Evolutionary conservation across 495 filamentous ascomycete genomes (phyloP), one percentile per base, ranked within the genome.

Genomic region (Hypoxylon fuscum): DNA sequence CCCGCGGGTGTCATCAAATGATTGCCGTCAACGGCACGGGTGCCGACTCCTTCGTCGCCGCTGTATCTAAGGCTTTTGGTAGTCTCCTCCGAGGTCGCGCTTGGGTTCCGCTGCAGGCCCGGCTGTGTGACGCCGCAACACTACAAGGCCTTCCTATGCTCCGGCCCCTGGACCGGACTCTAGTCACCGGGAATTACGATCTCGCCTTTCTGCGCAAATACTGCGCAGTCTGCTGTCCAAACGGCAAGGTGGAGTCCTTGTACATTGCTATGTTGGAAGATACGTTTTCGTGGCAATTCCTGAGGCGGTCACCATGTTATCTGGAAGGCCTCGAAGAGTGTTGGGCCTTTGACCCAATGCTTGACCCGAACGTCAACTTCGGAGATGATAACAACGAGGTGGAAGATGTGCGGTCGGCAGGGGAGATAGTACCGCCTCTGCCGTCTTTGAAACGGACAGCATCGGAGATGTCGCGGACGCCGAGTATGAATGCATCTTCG

Each of bases 61-160:
- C 82, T 21, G 74, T 85, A 11, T 68, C 72, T 25, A 75, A 73
- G 64, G 81, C 80, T 5, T 85, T 85, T 58, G 71, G 75, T 27
- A 69, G 68, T 50, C 75, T 82, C 44, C 75, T 85, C 25, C 72
- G 71, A 15, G 81, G 77, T 2, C 72, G 79, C 43, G 68, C 70
- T 23, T 85, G 82, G 82, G 76, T 80, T 68, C 82, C 82, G 7
- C 74, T 85, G 32, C 81, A 82, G 53, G 82, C 81, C 38, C 76
- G 77, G 59, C 72, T 83, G n/a, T 85, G 82, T 69, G 79, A 84
- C 60, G 82, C 81, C 47, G 76, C 77, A 59, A 73, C 72, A 20
- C 74, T 85, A 42, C 74, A 78, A 56, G 82, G 82, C 12, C 75
- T 85, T 42, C 82, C 82, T 4, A 85, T 85, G 82, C 72, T 85